Evolutionary conservation across 2,329 filamentous ascomycete genomes (phyloP).

Genomic region (Lachnellula hyalina): DNA sequence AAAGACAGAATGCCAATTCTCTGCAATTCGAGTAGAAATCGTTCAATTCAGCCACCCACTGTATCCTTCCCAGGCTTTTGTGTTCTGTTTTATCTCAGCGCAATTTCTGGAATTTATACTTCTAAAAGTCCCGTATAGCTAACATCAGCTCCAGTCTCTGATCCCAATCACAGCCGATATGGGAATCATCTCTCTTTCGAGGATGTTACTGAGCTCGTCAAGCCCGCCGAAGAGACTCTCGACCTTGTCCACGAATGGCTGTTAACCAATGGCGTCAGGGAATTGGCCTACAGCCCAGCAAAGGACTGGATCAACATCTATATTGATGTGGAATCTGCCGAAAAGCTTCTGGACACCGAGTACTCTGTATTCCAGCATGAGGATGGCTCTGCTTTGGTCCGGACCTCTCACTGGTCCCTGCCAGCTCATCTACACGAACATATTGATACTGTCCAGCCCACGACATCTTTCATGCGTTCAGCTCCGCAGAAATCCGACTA

Average conservation of each 20-base stretch:
- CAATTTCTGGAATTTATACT: no score
- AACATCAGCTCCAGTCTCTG: slow-evolving; percentile 37
- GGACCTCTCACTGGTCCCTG: slow-evolving; percentile 53
- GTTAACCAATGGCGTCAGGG: slow-evolving; percentile 44
- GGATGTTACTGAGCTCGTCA: slow-evolving; percentile 49
- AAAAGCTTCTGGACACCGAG: slow-evolving; percentile 47
- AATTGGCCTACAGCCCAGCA: slow-evolving; percentile 43
- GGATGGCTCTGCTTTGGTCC: slow-evolving; percentile 46
- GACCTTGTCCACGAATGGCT: slow-evolving; percentile 52
- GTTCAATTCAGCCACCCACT: no score
- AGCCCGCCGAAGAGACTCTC: slow-evolving; percentile 46
- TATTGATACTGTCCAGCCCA: slow-evolving; percentile 56
- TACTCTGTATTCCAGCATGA: slow-evolving; percentile 49
- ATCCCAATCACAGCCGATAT: slow-evolving; percentile 48
- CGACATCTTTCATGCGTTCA: slow-evolving; percentile 51
- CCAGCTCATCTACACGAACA: slow-evolving; percentile 51
- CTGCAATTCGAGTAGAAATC: no score
- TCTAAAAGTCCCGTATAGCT: not conserved
- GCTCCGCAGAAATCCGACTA: slow-evolving; percentile 8
- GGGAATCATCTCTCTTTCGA: slow-evolving; percentile 47
- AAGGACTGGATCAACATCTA: slow-evolving; percentile 53
- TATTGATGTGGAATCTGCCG: slow-evolving; percentile 45
- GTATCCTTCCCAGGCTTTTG: no score
- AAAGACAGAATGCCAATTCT: not conserved
- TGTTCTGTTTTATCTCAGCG: no score